Conservation (phyloP, 192 early-diverging fungal species). For the Coemansia sp. region DNA sequence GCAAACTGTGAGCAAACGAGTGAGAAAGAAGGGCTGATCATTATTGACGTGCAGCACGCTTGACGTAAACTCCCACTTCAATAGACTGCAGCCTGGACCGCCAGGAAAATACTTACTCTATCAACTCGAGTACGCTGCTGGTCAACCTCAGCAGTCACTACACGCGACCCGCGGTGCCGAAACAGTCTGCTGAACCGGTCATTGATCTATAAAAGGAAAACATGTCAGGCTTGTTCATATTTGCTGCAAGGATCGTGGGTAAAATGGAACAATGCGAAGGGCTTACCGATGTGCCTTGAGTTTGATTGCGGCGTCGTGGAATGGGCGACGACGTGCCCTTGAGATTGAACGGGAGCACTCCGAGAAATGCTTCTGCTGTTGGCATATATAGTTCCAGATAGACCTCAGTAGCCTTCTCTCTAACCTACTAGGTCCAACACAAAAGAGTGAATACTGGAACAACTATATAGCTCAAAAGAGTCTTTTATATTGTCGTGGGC, state of each 20-base stretch:
- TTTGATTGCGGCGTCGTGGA: conserved; percentile 41
- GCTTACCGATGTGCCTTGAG: conserved; percentile 46
- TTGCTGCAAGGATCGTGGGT: neutral
- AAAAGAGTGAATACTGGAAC: too few species aligned
- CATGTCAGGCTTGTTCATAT: neutral
- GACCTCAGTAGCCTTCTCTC: too few species aligned
- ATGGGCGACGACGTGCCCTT: conserved; percentile 42
- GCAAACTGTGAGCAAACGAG: neutral
- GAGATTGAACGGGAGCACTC: conserved; percentile 46
- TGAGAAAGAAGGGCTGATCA: conserved; percentile 3
- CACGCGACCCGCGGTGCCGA: conserved; percentile 39
- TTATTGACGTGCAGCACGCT: conserved; percentile 1
- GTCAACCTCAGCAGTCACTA: conserved; percentile 14
- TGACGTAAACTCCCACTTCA: neutral
- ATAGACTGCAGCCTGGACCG: neutral
- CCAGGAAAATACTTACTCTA: conserved; percentile 32
- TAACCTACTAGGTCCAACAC: too few species aligned
- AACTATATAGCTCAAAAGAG: too few species aligned
- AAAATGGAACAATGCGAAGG: conserved; percentile 9
- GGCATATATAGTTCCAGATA: conserved; percentile 19
- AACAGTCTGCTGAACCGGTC: conserved; percentile 51
- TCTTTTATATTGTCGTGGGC: neutral
- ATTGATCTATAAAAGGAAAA: conserved; percentile 26
- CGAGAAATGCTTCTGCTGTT: conserved; percentile 47
- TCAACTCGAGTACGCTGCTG: conserved; percentile 36